Evolutionary conservation across 1,284 basidiomycete genomes (phyloP).

Genomic region (Coniophora puteana): DNA sequence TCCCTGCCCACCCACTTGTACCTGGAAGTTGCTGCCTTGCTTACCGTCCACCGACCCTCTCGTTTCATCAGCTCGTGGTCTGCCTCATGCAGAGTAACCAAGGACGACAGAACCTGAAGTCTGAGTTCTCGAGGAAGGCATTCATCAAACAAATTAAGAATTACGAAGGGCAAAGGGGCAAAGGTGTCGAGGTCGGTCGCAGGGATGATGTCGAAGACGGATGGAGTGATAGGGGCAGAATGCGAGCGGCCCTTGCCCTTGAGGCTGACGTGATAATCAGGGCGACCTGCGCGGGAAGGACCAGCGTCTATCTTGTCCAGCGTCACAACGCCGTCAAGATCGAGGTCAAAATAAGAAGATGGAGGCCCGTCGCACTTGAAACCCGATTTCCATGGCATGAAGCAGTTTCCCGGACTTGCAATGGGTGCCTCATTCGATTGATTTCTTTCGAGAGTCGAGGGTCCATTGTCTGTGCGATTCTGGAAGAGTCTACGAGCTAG

Average conservation of each 20-base stretch:
- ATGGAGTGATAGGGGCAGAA: constrained; percentile 58
- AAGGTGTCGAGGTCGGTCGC: constrained; percentile 41
- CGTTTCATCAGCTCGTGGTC: constrained; percentile 42
- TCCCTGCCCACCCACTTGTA: constrained; percentile 71
- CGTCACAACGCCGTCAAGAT: constrained; percentile 18
- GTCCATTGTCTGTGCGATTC: constrained; percentile 33
- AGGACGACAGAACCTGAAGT: constrained; percentile 54
- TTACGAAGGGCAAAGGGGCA: constrained; percentile 40
- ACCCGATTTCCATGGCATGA: constrained; percentile 43
- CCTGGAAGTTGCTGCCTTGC: constrained; percentile 50
- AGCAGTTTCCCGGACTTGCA: constrained; percentile 32
- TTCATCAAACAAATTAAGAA: constrained; percentile 61
- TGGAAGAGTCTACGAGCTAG: constrained; percentile 54
- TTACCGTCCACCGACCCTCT: constrained; percentile 52
- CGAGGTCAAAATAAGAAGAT: constrained; percentile 25
- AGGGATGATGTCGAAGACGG: constrained; percentile 54
- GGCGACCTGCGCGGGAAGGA: constrained; percentile 9
- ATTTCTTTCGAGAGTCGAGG: constrained; percentile 6
- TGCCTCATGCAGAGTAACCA: constrained; percentile 51
- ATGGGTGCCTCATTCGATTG: constrained; percentile 12
- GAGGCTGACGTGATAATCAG: constrained; percentile 19
- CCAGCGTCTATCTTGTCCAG: constrained; percentile 13
- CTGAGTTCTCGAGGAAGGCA: constrained; percentile 73
- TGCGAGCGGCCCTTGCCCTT: constrained; percentile 57
- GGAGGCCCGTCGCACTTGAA: constrained; percentile 25